Base-by-base conservation (phyloP, 2,329 filamentous ascomycete genomes). In the Ilyonectria robusta region DNA sequence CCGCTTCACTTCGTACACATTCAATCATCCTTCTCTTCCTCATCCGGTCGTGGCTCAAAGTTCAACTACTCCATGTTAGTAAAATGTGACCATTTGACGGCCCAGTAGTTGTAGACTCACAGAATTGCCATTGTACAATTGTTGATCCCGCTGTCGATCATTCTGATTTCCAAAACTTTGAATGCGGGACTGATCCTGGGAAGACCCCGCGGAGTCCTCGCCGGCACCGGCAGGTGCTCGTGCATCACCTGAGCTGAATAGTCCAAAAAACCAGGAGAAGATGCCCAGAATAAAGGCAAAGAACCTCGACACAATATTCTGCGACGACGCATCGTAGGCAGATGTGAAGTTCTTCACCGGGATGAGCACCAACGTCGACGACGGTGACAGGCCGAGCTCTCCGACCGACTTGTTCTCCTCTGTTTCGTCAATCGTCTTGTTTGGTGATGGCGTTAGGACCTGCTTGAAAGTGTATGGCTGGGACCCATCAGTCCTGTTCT, bases 51-150 rank as follows among this genome's bases (percentile, higher is more conserved):
- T n/a, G 91, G 88, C 76, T 93, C 88, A 70, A 93, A 93, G 71
- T 92, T 93, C 62, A 92, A 79, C 90, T 93, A 70, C 58, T 50
- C 15, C 2, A 59, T 58, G 71, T 81, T 71, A 84, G 81, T 47
- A 54, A 10, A 15, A 17, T 57, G 35, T 17, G 15, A 26, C 21
- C 31, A 35, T 9, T 11, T 19, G 42, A 13, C 9, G 17, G 31
- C 19, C 47, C 23, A 23, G 15, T 42, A 11, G 26, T 15, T 21
- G 5, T 50, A 10, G n/a, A 82, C 89, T 81, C 84, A 95, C 93
- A 78, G 93, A 93, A 77, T 97, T 98, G 1, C 95, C 95, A 76
- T 98, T 98, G 78, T 98, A 97, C 53, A 97, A 88, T 76, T 97
- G 92, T 50, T 90, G 87, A 69, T 91, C 86, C 62, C 87, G 81